Evolutionary conservation across 1,139 yeast genomes (phyloP).

Genomic region (Geotrichum citri-aurantii): DNA sequence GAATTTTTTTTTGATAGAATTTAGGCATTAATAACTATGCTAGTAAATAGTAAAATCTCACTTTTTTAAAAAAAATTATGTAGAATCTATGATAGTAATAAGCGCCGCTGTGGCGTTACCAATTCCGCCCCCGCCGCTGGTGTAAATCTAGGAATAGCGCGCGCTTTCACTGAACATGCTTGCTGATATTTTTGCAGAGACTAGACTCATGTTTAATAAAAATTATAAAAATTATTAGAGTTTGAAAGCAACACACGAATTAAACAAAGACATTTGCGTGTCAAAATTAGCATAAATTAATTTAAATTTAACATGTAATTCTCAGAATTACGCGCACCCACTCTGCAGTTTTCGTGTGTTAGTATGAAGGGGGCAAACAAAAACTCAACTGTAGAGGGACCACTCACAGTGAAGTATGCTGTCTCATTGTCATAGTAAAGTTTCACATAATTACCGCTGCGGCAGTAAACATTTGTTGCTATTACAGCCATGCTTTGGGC

Average conservation of each 20-base stretch:
- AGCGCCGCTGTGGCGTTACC: too few relatives aligned
- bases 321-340: constrained; percentile 6
- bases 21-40: too few relatives aligned
- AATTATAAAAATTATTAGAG: not conserved
- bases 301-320: constrained; percentile 1
- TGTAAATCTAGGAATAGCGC: too few relatives aligned
- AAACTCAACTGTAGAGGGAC: not conserved
- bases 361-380: not conserved
- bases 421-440: not conserved
- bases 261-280: not conserved
- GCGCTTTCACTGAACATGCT: too few relatives aligned
- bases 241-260: not conserved
- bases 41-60: too few relatives aligned
- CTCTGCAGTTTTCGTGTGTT: not conserved
- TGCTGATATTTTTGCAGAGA: too few relatives aligned
- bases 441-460: too few relatives aligned
- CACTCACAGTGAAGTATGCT: not conserved
- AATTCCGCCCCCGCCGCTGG: too few relatives aligned
- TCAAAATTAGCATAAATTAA: constrained; percentile 1
- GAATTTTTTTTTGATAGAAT: too few relatives aligned
- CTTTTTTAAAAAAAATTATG: too few relatives aligned
- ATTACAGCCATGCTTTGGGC: not conserved
- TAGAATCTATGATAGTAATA: too few relatives aligned
- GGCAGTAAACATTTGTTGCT: not conserved
- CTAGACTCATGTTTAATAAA: too few relatives aligned